A percentile compares a stretch with the other conserved stretches of the same genome.
phyloP scores from a whole-genome alignment of 495 filamentous ascomycete genomes.

The Tetracladium marchalianum region DNA sequence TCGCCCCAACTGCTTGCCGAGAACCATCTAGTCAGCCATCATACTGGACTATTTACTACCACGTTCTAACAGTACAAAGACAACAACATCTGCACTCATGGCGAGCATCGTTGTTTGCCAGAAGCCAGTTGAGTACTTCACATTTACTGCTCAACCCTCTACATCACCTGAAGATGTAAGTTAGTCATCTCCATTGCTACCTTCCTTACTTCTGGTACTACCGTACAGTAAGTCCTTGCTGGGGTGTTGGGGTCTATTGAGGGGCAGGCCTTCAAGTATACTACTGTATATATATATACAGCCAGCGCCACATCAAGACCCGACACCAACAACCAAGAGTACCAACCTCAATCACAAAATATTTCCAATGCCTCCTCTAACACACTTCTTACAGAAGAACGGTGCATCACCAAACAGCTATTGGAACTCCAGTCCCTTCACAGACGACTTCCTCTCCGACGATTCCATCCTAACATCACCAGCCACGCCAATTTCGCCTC shows the following conservation, averaged over 20 bases:
- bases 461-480: slow-evolving; percentile 16
- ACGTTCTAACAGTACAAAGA: no score
- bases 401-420: slow-evolving; percentile 3
- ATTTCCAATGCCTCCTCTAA: slow-evolving; percentile 4
- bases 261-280: background rate
- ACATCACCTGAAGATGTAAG: slow-evolving; percentile 5
- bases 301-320: background rate
- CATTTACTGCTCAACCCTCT: slow-evolving; percentile 2
- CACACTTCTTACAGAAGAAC: background rate
- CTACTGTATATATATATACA: no score
- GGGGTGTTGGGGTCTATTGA: no score
- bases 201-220: background rate
- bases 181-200: background rate
- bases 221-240: background rate
- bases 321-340: no score
- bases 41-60: no score
- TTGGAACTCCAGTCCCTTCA: slow-evolving; percentile 9
- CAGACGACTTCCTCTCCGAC: slow-evolving; percentile 13
- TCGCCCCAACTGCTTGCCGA: no score
- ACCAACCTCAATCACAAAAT: background rate
- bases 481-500: slow-evolving; percentile 1
- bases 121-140: slow-evolving; percentile 8
- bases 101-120: slow-evolving; percentile 9
- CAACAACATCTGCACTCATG: slow-evolving; percentile 2
- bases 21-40: no score